These are phyloP conservation scores for Volvariella surrecta DNA, from an alignment of 1,284 basidiomycete genomes.

Conservation along the genomic window DNA sequence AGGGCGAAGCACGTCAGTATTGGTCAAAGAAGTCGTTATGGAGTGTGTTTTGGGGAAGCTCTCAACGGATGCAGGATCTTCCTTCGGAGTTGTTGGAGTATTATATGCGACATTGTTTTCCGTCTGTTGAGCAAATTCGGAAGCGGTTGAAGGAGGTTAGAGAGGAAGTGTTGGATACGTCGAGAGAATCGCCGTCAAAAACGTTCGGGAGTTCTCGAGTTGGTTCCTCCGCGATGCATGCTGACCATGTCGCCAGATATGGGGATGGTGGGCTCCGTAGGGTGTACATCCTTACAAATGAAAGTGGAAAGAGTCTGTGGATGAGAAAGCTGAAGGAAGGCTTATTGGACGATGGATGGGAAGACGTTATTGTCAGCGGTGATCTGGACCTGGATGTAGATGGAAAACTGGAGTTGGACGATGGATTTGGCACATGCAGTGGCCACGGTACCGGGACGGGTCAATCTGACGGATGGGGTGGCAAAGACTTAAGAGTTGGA, in stretches of 20 bases:
- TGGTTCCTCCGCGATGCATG: too few species aligned
- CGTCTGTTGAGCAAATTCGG: conserved; percentile 44
- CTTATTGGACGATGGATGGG: conserved; percentile 37
- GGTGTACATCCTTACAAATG: conserved; percentile 42
- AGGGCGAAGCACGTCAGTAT: conserved; percentile 14
- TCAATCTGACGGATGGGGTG: too few species aligned
- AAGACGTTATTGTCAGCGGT: conserved; percentile 30
- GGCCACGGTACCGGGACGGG: too few species aligned
- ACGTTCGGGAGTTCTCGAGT: too few species aligned
- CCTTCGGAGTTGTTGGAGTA: conserved; percentile 12
- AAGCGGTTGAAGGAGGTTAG: conserved; percentile 30
- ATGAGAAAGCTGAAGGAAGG: conserved; percentile 14
- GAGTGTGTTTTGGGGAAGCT: too few species aligned
- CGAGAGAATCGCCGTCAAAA: too few species aligned
- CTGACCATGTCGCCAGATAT: too few species aligned
- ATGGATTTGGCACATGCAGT: too few species aligned
- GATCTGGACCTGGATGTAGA: conserved; percentile 35
- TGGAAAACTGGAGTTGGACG: conserved; percentile 22
- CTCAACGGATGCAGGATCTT: too few species aligned
- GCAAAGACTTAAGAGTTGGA: too few species aligned
- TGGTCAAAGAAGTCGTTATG: conserved; percentile 11
- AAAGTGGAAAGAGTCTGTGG: conserved; percentile 19
- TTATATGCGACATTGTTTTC: conserved; percentile 52
- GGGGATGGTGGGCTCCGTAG: conserved; percentile 16
- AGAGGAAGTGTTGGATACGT: too few species aligned